A percentile compares a stretch with the other conserved stretches of the same genome.
Evolutionary conservation across 2,329 filamentous ascomycete species (phyloP).

Genomic region (Hypoxylon sp.): DNA sequence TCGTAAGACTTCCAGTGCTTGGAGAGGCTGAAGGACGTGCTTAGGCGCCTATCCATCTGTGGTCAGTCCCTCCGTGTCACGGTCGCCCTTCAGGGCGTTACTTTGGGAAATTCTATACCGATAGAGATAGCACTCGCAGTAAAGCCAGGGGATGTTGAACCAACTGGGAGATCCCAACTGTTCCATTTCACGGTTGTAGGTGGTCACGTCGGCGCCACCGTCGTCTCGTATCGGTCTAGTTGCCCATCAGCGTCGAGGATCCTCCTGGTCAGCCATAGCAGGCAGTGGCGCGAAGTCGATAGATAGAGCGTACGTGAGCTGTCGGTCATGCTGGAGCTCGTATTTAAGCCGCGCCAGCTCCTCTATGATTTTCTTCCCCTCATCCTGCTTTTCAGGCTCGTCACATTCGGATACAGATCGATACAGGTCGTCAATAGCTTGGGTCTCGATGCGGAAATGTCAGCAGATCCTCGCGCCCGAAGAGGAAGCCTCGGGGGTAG

Average conservation of each 20-base stretch:
- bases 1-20: constrained; percentile 90
- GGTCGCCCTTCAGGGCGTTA: neutral
- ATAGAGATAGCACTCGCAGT: constrained; percentile 93
- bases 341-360: constrained; percentile 87
- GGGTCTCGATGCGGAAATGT: constrained; percentile 65
- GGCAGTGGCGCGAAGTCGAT: neutral
- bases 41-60: constrained; percentile 70
- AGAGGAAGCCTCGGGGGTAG: neutral
- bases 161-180: constrained; percentile 77
- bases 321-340: constrained; percentile 88
- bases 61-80: constrained; percentile 8
- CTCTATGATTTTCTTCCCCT: constrained; percentile 87
- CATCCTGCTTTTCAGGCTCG: constrained; percentile 71
- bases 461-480: neutral
- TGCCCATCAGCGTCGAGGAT: constrained; percentile 4
- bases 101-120: constrained; percentile 55
- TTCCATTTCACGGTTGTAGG: constrained; percentile 87
- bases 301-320: constrained; percentile 69
- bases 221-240: constrained; percentile 77
- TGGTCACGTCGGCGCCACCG: constrained; percentile 74
- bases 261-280: neutral
- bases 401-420: constrained; percentile 68
- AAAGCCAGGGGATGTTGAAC: constrained; percentile 90
- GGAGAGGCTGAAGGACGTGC: constrained; percentile 77
- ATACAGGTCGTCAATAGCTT: constrained; percentile 94